Conservation (phyloP, 2,329 filamentous ascomycete species). For the Massarina eburnea region DNA sequence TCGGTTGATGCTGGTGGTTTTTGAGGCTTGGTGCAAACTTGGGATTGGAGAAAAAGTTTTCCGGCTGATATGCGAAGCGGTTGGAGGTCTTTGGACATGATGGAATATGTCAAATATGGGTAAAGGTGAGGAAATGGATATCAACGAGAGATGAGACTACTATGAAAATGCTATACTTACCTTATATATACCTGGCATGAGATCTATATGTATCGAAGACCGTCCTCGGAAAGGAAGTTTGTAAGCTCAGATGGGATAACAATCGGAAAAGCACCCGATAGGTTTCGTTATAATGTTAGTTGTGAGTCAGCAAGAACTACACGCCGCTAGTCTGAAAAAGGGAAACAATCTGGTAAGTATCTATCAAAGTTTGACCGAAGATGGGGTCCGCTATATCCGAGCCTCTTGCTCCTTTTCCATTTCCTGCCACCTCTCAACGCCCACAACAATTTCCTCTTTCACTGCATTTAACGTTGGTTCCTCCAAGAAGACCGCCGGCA, state of each 20-base stretch:
- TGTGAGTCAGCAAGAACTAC: background rate
- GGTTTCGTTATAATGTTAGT: too few species aligned
- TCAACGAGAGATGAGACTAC: background rate
- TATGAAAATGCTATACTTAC: too few species aligned
- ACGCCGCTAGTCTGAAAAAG: background rate
- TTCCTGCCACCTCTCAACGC: background rate
- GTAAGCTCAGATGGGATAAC: too few species aligned
- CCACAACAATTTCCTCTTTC: background rate
- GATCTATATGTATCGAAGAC: too few species aligned
- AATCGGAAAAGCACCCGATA: too few species aligned
- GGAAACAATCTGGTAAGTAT: conserved; percentile 11
- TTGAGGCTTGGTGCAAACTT: conserved; percentile 7
- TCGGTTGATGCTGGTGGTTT: conserved; percentile 4
- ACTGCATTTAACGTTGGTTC: background rate
- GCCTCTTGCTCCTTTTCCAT: background rate
- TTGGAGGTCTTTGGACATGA: conserved; percentile 4
- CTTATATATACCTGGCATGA: too few species aligned
- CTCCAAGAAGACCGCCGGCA: background rate
- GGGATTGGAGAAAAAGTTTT: conserved; percentile 1
- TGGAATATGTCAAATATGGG: background rate
- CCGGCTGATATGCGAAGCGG: background rate
- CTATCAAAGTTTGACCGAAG: too few species aligned
- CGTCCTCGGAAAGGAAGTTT: too few species aligned
- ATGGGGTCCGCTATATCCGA: background rate
- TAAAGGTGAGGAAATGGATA: background rate